Evolutionary conservation across 2,329 filamentous ascomycete genomes (phyloP).

Genomic region (Exserohilum rostratum): DNA sequence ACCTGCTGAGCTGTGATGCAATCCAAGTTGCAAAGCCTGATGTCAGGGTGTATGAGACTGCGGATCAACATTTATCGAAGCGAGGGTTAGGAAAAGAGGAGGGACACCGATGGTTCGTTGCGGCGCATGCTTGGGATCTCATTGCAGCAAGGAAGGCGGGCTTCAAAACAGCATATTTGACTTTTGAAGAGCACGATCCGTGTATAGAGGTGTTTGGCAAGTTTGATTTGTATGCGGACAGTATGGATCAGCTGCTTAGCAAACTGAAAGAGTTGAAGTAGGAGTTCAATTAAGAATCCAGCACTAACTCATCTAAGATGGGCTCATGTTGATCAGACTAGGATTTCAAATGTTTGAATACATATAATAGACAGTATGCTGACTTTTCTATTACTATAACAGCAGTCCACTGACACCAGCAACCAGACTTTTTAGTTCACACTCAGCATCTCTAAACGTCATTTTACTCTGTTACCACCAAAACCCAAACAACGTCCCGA

Average conservation of each 20-base stretch:
- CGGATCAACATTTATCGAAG: conserved; percentile 19
- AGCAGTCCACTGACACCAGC: no score
- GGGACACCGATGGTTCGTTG: conserved; percentile 33
- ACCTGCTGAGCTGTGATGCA: conserved; percentile 31
- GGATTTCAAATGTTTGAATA: no score
- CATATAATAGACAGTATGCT: no score
- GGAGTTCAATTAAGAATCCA: not conserved
- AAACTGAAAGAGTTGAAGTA: conserved; percentile 22
- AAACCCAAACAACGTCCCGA: no score
- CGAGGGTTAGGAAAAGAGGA: conserved; percentile 8
- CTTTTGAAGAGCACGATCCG: conserved; percentile 33
- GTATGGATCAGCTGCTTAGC: conserved; percentile 28
- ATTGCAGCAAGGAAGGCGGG: conserved; percentile 27
- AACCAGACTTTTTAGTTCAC: no score
- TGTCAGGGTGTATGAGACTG: conserved; percentile 28
- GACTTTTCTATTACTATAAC: no score
- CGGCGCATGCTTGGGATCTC: conserved; percentile 35
- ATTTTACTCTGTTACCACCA: no score
- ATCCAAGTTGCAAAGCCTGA: conserved; percentile 31
- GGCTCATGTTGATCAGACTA: not conserved
- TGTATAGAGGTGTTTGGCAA: conserved; percentile 31
- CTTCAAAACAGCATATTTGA: conserved; percentile 34
- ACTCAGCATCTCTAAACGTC: no score
- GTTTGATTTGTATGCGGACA: conserved; percentile 33
- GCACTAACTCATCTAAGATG: not conserved